Evolutionary conservation across 768 basidiomycete genomes (phyloP).

Genomic region (Pulveroboletus sp.): DNA sequence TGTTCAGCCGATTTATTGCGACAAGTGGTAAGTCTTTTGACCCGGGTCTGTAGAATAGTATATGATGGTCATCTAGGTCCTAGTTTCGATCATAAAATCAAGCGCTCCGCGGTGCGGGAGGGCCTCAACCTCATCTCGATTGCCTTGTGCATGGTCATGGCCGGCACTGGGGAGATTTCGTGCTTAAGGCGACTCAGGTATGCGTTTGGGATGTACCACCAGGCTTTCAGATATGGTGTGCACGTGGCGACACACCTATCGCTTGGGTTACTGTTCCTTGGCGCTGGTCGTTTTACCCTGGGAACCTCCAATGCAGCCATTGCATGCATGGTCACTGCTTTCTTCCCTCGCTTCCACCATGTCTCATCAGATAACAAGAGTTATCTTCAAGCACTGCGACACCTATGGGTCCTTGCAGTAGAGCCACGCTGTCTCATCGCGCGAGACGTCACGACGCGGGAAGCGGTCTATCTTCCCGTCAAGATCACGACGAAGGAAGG

Average conservation of each 20-base stretch:
- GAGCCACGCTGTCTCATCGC: slow-evolving; percentile 92
- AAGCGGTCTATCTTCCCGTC: slow-evolving; percentile 89
- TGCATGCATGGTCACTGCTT: slow-evolving; percentile 83
- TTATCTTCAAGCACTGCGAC: slow-evolving; percentile 88
- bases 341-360: slow-evolving; percentile 86
- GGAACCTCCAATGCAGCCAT: slow-evolving; percentile 91
- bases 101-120: slow-evolving; percentile 81
- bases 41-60: background rate
- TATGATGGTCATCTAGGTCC: slow-evolving; percentile 43
- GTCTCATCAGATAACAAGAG: slow-evolving; percentile 82
- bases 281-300: slow-evolving; percentile 86
- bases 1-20: slow-evolving; percentile 68
- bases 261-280: slow-evolving; percentile 88
- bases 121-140: slow-evolving; percentile 86
- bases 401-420: slow-evolving; percentile 93
- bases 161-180: slow-evolving; percentile 92
- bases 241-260: slow-evolving; percentile 90
- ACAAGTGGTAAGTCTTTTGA: slow-evolving; percentile 50
- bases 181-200: slow-evolving; percentile 83
- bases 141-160: slow-evolving; percentile 90
- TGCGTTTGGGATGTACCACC: slow-evolving; percentile 82
- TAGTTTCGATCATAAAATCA: slow-evolving; percentile 84
- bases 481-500: slow-evolving; percentile 78
- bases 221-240: slow-evolving; percentile 76
- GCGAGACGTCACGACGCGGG: slow-evolving; percentile 85